Evolutionary conservation across 1,139 yeast genomes (phyloP).

Genomic region (Tardiomyces digboiensis): DNA sequence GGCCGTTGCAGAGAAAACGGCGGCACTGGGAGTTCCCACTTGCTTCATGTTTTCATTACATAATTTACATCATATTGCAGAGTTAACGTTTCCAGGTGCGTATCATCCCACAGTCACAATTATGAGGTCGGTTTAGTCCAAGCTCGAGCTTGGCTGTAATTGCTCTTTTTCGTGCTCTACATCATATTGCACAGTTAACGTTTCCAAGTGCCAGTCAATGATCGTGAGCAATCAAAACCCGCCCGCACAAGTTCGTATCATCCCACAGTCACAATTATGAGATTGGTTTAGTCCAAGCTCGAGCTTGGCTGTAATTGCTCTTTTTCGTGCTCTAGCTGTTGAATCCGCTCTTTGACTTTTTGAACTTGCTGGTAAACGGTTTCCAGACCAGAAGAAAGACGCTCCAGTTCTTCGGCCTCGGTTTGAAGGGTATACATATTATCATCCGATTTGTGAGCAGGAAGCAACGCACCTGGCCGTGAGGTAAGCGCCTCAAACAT

Average conservation of each 20-base stretch:
- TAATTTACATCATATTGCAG: too few species aligned
- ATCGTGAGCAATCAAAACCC: too few species aligned
- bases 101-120: too few species aligned
- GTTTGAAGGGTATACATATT: constrained; percentile 42
- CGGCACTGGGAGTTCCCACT: too few species aligned
- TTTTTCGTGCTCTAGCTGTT: constrained; percentile 21
- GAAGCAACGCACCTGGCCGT: constrained; percentile 66
- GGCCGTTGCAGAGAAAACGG: too few species aligned
- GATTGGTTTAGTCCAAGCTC: background rate
- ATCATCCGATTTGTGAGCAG: constrained; percentile 41
- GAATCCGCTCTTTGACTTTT: constrained; percentile 22
- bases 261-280: too few species aligned
- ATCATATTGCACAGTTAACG: too few species aligned
- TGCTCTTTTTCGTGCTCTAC: too few species aligned
- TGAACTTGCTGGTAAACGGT: constrained; percentile 38
- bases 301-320: constrained; percentile 1
- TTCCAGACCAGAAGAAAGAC: constrained; percentile 57
- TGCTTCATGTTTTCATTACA: too few species aligned
- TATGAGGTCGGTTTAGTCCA: background rate
- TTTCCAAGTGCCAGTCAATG: too few species aligned
- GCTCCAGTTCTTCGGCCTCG: constrained; percentile 71
- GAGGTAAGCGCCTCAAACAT: constrained; percentile 71
- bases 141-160: background rate
- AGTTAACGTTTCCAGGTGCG: too few species aligned
- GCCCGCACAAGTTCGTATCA: too few species aligned